These are phyloP conservation scores for Tetracentron sinense DNA, from an alignment of 164 flowering plant species.

Conservation along the genomic window DNA sequence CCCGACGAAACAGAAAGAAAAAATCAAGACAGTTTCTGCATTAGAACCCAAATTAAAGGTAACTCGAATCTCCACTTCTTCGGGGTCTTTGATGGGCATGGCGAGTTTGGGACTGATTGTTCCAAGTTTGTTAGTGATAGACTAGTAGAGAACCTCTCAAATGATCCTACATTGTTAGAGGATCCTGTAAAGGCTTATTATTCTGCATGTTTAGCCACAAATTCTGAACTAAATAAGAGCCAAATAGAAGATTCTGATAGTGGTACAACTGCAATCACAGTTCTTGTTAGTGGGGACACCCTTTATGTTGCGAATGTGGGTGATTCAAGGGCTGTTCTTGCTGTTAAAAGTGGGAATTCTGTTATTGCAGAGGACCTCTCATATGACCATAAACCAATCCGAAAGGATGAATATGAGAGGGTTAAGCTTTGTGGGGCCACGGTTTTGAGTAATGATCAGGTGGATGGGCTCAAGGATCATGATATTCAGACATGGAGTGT, in stretches of 20 bases:
- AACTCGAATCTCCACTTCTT: constrained; percentile 91
- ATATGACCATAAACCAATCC: constrained; percentile 81
- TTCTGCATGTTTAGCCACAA: constrained; percentile 54
- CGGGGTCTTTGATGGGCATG: constrained; percentile 97
- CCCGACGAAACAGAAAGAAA: constrained; percentile 82
- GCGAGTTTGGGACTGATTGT: constrained; percentile 74
- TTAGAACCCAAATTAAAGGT: constrained; percentile 64
- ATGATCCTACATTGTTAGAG: constrained; percentile 47
- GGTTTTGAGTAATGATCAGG: constrained; percentile 85
- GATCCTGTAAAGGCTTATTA: constrained; percentile 76
- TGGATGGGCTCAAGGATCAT: constrained; percentile 86
- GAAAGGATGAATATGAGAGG: constrained; percentile 80
- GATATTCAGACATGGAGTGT: constrained; percentile 79
- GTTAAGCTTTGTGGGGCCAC: constrained; percentile 89
- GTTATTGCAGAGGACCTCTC: constrained; percentile 71
- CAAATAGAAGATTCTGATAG: constrained; percentile 90
- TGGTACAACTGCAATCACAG: constrained; percentile 94
- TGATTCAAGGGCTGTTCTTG: constrained; percentile 90
- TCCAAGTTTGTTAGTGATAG: constrained; percentile 73
- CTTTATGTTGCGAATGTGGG: constrained; percentile 89
- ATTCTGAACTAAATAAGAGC: constrained; percentile 62
- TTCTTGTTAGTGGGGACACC: constrained; percentile 64
- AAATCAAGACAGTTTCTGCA: constrained; percentile 83
- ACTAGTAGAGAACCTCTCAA: constrained; percentile 53
- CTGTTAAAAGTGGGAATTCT: constrained; percentile 51